Base-by-base conservation (phyloP, 345 rosid species). In the Gossypium anomalum region DNA sequence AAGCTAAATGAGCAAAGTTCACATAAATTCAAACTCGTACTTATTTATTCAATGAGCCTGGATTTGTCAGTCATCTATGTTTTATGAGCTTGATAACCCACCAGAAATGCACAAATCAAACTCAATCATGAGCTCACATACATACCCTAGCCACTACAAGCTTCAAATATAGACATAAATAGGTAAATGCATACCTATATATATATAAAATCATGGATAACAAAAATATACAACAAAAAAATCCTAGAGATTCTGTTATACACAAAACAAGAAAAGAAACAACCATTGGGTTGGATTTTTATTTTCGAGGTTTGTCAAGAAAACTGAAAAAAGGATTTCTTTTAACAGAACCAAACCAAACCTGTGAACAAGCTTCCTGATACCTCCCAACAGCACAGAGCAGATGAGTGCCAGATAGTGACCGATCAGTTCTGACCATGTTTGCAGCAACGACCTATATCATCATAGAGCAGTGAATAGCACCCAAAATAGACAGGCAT, bases 351-450 rank as follows among this genome's bases (percentile, higher is more conserved):
- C 63, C 55, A 69, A 81, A 73, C 63, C 83, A 68, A 82, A 92
- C 97, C 98, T 94, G 98, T 67, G 98, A 94, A 88, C 98, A 94
- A 77, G 98, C 98, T 84, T 94, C 98, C 77, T 91, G 98, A 82
- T 94, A 84, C 79, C 97, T 91, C 78, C 98, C 98, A 71, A 94
- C 98, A 16, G 98, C 98, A 79, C 98, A 92, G 29, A 92, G 89
- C 79, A 94, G 98, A 87, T 94, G 98, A 69, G 86, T 94, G 78
- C 94, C 98, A 65, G 96, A 85, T 64, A 92, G 83, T 59, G 98
- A 94, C 77, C 89, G 85, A 81, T 92, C 98, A 48, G 95, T 91
- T 83, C 89, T 81, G 51, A 94, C 98, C 98, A 93, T 92, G 83
- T 94, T 94, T 78, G 98, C 98, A 53, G 98, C 98, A 77, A 92